phyloP scores from a whole-genome alignment of 495 filamentous ascomycete species.

The Aspergillus nidulans region DNA sequence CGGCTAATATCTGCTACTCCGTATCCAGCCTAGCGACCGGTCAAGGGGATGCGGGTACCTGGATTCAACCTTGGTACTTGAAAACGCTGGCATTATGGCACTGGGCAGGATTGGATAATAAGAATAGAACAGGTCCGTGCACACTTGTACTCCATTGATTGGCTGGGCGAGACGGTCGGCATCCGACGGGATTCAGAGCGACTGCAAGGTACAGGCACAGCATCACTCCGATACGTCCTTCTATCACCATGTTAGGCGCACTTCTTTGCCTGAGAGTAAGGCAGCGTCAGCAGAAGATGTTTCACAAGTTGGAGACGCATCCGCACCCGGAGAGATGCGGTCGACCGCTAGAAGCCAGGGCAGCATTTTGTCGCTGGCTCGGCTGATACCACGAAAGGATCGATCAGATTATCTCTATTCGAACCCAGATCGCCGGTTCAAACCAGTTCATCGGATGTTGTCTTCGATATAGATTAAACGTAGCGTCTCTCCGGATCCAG shows the following conservation, averaged over 20 bases:
- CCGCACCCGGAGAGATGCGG: neutral
- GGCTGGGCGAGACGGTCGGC: constrained; percentile 11
- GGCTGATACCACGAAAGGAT: neutral
- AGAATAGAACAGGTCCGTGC: too few species aligned
- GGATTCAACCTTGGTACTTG: too few species aligned
- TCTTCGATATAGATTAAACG: neutral
- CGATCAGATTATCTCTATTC: neutral
- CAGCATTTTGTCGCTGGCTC: neutral
- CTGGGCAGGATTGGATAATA: too few species aligned
- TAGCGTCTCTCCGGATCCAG: neutral
- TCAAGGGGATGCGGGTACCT: too few species aligned
- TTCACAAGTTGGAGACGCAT: neutral
- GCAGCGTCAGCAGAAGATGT: neutral
- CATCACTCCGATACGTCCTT: neutral
- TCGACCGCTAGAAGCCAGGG: neutral
- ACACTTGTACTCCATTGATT: neutral
- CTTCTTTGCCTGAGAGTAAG: neutral
- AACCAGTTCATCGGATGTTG: neutral
- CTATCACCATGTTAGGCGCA: neutral
- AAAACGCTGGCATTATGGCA: too few species aligned
- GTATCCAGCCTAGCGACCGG: too few species aligned
- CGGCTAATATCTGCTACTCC: too few species aligned
- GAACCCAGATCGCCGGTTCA: constrained; percentile 7
- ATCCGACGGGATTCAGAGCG: neutral
- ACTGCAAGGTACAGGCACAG: constrained; percentile 6